Percentiles rank a stretch among this genome's conserved stretches.
Evolutionary conservation across 129 eudicot genomes (phyloP).

Genomic region (Deinandra increscens): DNA sequence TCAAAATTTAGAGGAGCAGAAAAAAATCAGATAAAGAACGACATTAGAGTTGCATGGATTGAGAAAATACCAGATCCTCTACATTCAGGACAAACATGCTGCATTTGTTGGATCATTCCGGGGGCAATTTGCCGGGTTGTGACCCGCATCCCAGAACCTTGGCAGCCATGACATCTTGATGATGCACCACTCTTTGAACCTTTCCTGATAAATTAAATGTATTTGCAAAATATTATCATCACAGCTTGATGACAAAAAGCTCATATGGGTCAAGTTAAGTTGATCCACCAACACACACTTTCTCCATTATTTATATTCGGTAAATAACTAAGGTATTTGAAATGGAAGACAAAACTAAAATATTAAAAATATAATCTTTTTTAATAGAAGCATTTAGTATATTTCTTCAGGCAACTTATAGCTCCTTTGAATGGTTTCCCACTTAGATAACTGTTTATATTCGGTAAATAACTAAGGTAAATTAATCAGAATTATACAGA

Average conservation of each 20-base stretch:
- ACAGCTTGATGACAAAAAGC: background rate
- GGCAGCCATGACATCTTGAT: constrained; percentile 68
- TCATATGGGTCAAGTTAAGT: background rate
- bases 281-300: background rate
- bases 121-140: constrained; percentile 60
- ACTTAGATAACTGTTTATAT: background rate
- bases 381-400: background rate
- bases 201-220: constrained; percentile 45
- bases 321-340: background rate
- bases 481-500: background rate
- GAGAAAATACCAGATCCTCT: constrained; percentile 61
- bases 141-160: constrained; percentile 67
- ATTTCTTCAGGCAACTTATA: background rate
- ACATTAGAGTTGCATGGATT: background rate
- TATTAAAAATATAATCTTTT: background rate
- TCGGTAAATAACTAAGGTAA: no score
- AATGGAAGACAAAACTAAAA: background rate
- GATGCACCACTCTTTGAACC: constrained; percentile 76
- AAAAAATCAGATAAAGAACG: background rate
- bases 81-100: constrained; percentile 70
- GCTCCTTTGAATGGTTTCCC: background rate
- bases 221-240: background rate
- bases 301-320: no score
- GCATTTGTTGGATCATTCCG: constrained; percentile 80
- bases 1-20: background rate